A percentile compares a stretch with the other conserved stretches of the same genome.
phyloP scores from a whole-genome alignment of 2,329 filamentous ascomycete species.

The Aureobasidium sp. region DNA sequence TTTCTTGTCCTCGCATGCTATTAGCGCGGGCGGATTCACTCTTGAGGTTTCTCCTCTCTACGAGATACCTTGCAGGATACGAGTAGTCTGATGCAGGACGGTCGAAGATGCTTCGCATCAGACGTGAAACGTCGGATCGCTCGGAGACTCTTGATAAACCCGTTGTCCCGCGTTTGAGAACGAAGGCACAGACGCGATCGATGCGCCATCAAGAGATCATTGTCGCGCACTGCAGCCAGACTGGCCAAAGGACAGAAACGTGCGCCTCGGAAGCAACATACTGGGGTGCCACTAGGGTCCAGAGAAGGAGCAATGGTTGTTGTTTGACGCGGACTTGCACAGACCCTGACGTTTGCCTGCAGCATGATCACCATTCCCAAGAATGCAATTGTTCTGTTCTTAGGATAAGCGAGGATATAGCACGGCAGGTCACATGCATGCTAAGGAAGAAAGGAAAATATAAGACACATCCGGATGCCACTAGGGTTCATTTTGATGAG shows the following conservation, averaged over 20 bases:
- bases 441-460: neutral
- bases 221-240: neutral
- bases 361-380: neutral
- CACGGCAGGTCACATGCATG: neutral
- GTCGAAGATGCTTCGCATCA: neutral
- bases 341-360: neutral
- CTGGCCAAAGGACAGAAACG: slow-evolving; percentile 1
- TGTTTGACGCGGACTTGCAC: neutral
- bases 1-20: neutral
- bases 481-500: neutral
- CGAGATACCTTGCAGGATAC: neutral
- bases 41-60: neutral
- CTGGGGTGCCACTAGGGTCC: neutral
- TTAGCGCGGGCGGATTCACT: neutral
- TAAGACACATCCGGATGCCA: neutral
- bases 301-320: neutral
- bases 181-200: neutral
- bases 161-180: slow-evolving; percentile 13
- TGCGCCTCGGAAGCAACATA: slow-evolving; percentile 4
- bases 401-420: neutral
- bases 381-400: slow-evolving; percentile 7
- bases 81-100: neutral
- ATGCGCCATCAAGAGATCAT: neutral
- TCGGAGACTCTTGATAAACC: neutral
- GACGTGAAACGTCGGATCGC: slow-evolving; percentile 13